A percentile compares a stretch with the other conserved stretches of the same genome.
Conservation (phyloP, 495 filamentous ascomycete genomes). For the Letharia columbiana region DNA sequence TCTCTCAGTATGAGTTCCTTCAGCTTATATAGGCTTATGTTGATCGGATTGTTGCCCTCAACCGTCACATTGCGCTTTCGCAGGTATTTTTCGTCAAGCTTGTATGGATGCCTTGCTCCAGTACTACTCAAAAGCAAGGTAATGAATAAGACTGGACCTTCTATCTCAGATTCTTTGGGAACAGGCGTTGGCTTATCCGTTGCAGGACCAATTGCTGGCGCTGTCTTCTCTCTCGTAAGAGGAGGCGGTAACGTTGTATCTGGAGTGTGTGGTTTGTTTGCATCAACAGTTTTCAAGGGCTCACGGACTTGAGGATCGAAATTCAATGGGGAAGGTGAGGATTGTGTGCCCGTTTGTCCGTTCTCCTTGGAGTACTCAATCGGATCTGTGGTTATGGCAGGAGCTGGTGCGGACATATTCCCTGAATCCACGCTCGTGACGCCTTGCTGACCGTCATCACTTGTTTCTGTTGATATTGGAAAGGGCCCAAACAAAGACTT, state of each 20-base stretch:
- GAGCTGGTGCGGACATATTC: neutral
- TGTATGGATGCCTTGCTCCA: slow-evolving; percentile 77
- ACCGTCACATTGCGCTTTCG: slow-evolving; percentile 66
- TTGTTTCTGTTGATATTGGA: neutral
- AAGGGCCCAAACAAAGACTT: slow-evolving; percentile 13
- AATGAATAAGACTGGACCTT: slow-evolving; percentile 45
- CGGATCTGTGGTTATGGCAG: slow-evolving; percentile 12
- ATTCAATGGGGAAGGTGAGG: neutral
- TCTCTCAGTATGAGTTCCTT: slow-evolving; percentile 88
- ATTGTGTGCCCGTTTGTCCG: neutral
- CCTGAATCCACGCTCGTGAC: neutral
- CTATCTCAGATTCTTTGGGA: slow-evolving; percentile 37
- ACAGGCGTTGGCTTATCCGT: slow-evolving; percentile 24
- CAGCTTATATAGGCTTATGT: slow-evolving; percentile 80
- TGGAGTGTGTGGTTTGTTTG: slow-evolving; percentile 4
- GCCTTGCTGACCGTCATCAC: neutral
- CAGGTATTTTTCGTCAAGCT: slow-evolving; percentile 78
- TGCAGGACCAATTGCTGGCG: slow-evolving; percentile 26
- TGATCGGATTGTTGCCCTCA: slow-evolving; percentile 71
- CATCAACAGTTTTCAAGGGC: neutral
- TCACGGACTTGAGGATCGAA: slow-evolving; percentile 7
- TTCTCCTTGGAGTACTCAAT: slow-evolving; percentile 15
- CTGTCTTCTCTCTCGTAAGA: slow-evolving; percentile 23
- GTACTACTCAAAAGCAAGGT: slow-evolving; percentile 67
- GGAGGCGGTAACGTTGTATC: slow-evolving; percentile 6